Base-by-base conservation (phyloP, 805 yeast genomes). In the Wickerhamomyces bisporus region DNA sequence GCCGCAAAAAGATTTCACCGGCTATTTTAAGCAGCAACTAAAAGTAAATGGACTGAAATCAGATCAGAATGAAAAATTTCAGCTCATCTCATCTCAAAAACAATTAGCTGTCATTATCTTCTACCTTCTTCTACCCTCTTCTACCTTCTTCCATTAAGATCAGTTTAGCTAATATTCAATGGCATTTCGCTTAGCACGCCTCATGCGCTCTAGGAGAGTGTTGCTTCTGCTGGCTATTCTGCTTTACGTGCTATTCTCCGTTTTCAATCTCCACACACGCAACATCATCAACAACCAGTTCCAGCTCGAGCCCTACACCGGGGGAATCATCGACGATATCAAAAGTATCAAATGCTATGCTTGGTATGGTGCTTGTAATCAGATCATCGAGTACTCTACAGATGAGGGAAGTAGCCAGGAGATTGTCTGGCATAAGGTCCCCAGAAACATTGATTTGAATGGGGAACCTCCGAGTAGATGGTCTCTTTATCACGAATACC, bases 281-380 rank as follows among this genome's bases (percentile, higher is more conserved):
- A 51, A 51, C 47, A 33, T 48, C 32, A 36, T 41, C 39, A 42
- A 41, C 31, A 49, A 45, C 41, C 38, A 41, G 30, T 35, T 48
- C 14, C 43, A 40, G 25, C 39, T 37, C 4, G n/a, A 33, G 4
- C 56, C 55, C 5, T 60, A 58, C 45, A 31, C 24, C 0, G 62
- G 61, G 2, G 65, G 64, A 13, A 39, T 43, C 13, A 50, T 60
- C 19, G 60, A 53, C 34, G 64, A 59, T 35, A 46, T 60, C 35
- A 55, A 47, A 40, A 25, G 48, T n/a, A 44, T 57, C 13, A 39
- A 48, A 15, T 60, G 65, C 38, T 55, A 51, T 39, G 42, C 44
- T n/a, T 60, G 62, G 64, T 52, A 49, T 23, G 47, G 53, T 6
- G 38, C 40, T 15, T 60, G 64, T 30, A 48, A 52, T 30, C 53